These are phyloP conservation scores for Trichoderma hamatum DNA, from an alignment of 2,329 filamentous ascomycete genomes.

Conservation along the genomic window DNA sequence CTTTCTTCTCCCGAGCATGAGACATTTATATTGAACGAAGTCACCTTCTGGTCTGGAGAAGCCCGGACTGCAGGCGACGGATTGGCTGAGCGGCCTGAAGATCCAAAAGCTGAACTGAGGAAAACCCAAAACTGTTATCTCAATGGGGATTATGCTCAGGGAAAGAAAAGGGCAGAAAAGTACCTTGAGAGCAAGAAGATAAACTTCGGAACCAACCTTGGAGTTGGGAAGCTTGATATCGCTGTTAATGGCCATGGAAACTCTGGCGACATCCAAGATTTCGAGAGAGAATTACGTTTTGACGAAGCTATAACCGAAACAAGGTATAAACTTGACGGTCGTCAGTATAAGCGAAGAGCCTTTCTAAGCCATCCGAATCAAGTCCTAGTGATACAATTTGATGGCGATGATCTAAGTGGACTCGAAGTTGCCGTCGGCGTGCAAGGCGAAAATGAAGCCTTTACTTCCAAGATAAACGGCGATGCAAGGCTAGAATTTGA, in stretches of 20 bases:
- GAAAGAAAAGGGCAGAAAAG: slow-evolving; percentile 19
- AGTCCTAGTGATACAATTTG: slow-evolving; percentile 18
- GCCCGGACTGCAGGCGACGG: slow-evolving; percentile 4
- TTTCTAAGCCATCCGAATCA: slow-evolving; percentile 24
- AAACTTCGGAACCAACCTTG: slow-evolving; percentile 26
- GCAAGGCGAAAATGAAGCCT: slow-evolving; percentile 22
- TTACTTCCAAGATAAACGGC: neutral
- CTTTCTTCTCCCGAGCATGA: slow-evolving; percentile 21
- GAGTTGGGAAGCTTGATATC: slow-evolving; percentile 17
- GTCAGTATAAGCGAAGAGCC: neutral
- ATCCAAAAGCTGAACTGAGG: slow-evolving; percentile 25
- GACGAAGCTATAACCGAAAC: slow-evolving; percentile 25
- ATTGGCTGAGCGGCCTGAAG: neutral
- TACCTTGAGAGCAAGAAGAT: slow-evolving; percentile 19
- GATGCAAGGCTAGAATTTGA: slow-evolving; percentile 20
- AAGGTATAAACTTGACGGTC: slow-evolving; percentile 1
- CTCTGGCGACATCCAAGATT: neutral
- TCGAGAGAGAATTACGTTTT: slow-evolving; percentile 20
- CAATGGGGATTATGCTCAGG: slow-evolving; percentile 9
- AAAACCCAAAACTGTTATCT: slow-evolving; percentile 25
- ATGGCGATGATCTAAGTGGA: slow-evolving; percentile 3
- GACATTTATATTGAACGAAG: slow-evolving; percentile 22
- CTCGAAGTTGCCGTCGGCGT: slow-evolving; percentile 4
- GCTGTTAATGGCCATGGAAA: slow-evolving; percentile 4
- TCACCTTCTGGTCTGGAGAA: slow-evolving; percentile 25